Base-by-base conservation (phyloP, 768 basidiomycete genomes). In the Gloeostereum incarnatum region DNA sequence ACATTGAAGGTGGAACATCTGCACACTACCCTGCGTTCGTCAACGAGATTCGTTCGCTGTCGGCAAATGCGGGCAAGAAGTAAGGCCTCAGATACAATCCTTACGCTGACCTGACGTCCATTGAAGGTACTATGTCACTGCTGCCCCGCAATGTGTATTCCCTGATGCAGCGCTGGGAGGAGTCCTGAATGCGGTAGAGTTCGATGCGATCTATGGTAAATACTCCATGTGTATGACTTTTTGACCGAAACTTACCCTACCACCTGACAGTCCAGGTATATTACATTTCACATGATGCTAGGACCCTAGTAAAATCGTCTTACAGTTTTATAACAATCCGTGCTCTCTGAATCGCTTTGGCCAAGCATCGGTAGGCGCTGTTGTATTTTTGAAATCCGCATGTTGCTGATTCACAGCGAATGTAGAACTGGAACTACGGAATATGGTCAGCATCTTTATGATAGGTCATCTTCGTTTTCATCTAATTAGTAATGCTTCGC, bases 121-220 rank as follows among this genome's bases (percentile, higher is more conserved):
- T 22, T 22, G 10, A 39, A 78, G 75, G 48, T 84, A 78, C 58
- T 81, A 77, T 48, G 57, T 82, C 36, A 78, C 78, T 39, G 78
- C 68, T 29, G 75, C 76, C 9, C 16, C 29, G 32, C 36, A 34
- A 53, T 85, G 82, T 48, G 75, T 78, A 4, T 86, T 70, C 60
- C 81, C 82, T 3, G 82, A 85, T 50, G 69, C 66, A 5, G 66
- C 70, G 32, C 57, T 85, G 5, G 70, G 76, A 7, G 61, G 62
- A 6, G 75, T 80, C 16, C 59, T 85, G 39, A 73, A 81, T 48
- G 48, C 63, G 1, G 81, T 73, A 8, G 65, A 53, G 4, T 86
- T 85, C 45, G 83, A 86, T 57, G 80, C 79, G 1, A 59, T 86
- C 42, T 84, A 81, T 45, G 81, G 67, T 69, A 43, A 27, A 57